These are phyloP conservation scores for Scheffersomyces parashehatae DNA, from an alignment of 1,139 yeast genomes.

Conservation along the genomic window DNA sequence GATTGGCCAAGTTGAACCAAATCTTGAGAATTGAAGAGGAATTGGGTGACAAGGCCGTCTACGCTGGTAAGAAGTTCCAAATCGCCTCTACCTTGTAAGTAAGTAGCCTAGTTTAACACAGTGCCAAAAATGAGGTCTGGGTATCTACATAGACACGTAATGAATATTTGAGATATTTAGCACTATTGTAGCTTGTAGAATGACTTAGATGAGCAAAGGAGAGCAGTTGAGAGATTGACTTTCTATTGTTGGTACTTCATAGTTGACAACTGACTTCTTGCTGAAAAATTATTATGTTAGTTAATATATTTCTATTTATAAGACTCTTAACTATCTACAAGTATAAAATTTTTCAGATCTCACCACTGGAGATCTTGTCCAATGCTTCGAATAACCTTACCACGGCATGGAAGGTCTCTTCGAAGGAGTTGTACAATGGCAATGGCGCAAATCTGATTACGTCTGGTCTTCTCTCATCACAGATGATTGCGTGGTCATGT, in stretches of 20 bases:
- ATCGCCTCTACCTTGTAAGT: conserved; percentile 22
- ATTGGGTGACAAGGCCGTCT: conserved; percentile 92
- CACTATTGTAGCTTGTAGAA: neutral
- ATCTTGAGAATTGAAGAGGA: conserved; percentile 96
- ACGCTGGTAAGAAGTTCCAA: conserved; percentile 91
- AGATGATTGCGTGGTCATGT: conserved; percentile 62
- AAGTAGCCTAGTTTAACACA: neutral
- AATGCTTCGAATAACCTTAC: conserved; percentile 44
- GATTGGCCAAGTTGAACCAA: conserved; percentile 97
- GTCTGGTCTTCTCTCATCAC: conserved; percentile 88
- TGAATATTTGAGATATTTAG: conserved; percentile 1
- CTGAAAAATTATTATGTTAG: too few relatives aligned
- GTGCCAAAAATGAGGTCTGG: too few relatives aligned
- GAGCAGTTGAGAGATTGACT: too few relatives aligned
- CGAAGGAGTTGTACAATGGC: conserved; percentile 78
- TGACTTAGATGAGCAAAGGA: too few relatives aligned
- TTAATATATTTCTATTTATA: too few relatives aligned
- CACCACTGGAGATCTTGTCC: conserved; percentile 11
- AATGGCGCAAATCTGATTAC: conserved; percentile 84
- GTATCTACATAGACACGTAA: too few relatives aligned
- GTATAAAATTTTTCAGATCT: neutral
- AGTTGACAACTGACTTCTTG: too few relatives aligned
- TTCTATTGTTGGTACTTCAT: too few relatives aligned
- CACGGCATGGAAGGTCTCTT: conserved; percentile 56
- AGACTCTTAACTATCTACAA: too few relatives aligned